Evolutionary conservation across 768 basidiomycete species (phyloP).

Genomic region (Kondoa malvinella): DNA sequence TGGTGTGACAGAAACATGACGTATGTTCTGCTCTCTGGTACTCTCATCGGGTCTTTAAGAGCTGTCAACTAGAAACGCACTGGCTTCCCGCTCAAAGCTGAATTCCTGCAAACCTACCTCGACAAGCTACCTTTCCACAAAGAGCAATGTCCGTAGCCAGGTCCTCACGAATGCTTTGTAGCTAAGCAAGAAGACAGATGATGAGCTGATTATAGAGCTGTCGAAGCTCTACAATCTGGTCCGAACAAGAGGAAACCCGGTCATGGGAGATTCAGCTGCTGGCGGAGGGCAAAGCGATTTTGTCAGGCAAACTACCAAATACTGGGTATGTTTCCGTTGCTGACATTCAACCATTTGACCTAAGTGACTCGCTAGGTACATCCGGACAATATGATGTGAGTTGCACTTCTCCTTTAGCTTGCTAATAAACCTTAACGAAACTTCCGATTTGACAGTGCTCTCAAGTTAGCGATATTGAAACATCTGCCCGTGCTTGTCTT

Average conservation of each 20-base stretch:
- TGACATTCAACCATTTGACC: not conserved
- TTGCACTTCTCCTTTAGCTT: constrained; percentile 3
- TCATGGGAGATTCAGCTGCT: constrained; percentile 79
- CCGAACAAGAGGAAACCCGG: constrained; percentile 83
- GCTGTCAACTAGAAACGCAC: constrained; percentile 66
- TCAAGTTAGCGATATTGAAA: constrained; percentile 80
- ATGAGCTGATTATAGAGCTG: constrained; percentile 84
- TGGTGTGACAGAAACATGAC: constrained; percentile 63
- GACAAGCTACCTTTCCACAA: constrained; percentile 93
- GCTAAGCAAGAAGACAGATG: constrained; percentile 37
- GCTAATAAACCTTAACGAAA: no score
- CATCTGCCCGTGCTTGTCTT: constrained; percentile 91
- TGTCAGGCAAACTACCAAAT: constrained; percentile 96
- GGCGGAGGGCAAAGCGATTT: constrained; percentile 94
- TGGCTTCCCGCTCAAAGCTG: constrained; percentile 55
- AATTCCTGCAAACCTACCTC: constrained; percentile 77
- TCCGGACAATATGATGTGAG: constrained; percentile 50
- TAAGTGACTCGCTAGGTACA: constrained; percentile 41
- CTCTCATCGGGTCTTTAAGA: not conserved
- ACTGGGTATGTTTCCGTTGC: constrained; percentile 53
- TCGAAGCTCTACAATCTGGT: constrained; percentile 90
- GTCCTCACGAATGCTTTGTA: constrained; percentile 8
- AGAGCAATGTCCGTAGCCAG: constrained; percentile 49
- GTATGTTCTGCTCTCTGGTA: constrained; percentile 35
- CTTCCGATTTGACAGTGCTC: no score